A percentile compares a stretch with the other conserved stretches of the same genome.
These are phyloP conservation scores for Nigrograna mackinnonii DNA, from an alignment of 2,329 filamentous ascomycete species.

Conservation along the genomic window DNA sequence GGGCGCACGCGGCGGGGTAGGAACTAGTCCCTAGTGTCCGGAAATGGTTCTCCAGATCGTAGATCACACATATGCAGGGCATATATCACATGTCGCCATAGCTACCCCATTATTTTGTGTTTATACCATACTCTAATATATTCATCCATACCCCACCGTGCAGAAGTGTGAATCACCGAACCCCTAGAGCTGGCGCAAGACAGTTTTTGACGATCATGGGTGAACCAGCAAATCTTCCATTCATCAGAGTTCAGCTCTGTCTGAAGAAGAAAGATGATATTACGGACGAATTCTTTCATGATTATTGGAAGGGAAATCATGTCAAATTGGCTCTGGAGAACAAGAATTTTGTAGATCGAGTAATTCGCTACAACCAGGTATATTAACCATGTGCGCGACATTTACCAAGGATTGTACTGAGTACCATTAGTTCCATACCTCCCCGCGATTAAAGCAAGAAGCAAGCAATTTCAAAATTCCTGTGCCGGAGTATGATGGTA, in stretches of 20 bases:
- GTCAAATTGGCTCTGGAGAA: conserved; percentile 22
- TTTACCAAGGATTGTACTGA: neutral
- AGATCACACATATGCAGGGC: no score
- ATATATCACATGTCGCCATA: no score
- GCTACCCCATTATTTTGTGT: no score
- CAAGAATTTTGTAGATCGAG: conserved; percentile 18
- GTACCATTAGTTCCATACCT: conserved; percentile 16
- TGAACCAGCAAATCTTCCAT: conserved; percentile 12
- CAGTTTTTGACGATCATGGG: no score
- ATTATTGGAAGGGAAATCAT: conserved; percentile 32
- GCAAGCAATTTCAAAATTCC: conserved; percentile 17
- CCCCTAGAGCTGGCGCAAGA: no score
- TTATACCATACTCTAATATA: no score
- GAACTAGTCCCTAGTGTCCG: no score
- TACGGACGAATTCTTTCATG: conserved; percentile 31
- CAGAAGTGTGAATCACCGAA: no score
- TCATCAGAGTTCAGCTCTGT: conserved; percentile 23
- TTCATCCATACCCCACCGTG: no score
- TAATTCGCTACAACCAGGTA: conserved; percentile 22
- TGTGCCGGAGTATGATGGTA: conserved; percentile 19
- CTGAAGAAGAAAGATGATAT: conserved; percentile 30
- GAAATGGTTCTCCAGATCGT: no score
- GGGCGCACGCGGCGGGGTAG: no score
- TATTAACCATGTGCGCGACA: conserved; percentile 14
- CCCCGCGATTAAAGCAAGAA: conserved; percentile 10